Evolutionary conservation across 73 alveolate genomes (phyloP).

Genomic region (Paramecium tetraurelia): DNA sequence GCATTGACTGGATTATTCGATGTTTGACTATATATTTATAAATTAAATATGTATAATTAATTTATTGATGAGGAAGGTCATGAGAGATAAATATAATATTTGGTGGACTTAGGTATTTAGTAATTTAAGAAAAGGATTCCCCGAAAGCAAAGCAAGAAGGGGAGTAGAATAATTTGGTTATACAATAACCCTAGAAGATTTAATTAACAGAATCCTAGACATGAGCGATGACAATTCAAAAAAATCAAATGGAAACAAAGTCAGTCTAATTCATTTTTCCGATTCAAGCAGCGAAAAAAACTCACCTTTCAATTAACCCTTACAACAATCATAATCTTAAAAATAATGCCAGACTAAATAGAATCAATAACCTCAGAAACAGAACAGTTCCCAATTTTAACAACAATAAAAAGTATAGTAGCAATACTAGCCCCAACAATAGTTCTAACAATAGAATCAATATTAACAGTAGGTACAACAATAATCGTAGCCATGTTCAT

Average conservation of each 20-base stretch:
- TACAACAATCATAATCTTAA: not conserved
- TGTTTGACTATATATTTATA: not conserved
- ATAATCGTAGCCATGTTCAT: not conserved
- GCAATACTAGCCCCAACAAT: not conserved
- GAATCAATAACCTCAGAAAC: not conserved
- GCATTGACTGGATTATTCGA: not conserved
- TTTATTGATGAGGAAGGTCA: conserved; percentile 42
- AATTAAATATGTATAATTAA: conserved; percentile 17
- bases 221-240: conserved; percentile 49
- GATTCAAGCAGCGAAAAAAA: not conserved
- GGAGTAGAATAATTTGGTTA: not conserved
- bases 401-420: not conserved
- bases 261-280: not conserved
- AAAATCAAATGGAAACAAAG: not conserved
- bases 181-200: not conserved
- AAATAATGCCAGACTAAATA: not conserved
- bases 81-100: not conserved
- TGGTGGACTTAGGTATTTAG: conserved; percentile 16
- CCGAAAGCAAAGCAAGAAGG: not conserved
- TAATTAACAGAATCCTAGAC: not conserved
- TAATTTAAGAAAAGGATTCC: not conserved
- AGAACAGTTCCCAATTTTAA: not conserved
- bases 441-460: not conserved
- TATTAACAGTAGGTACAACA: not conserved
- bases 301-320: not conserved